phyloP scores from a whole-genome alignment of 1,139 yeast species.

The Taphrina flavorubra region DNA sequence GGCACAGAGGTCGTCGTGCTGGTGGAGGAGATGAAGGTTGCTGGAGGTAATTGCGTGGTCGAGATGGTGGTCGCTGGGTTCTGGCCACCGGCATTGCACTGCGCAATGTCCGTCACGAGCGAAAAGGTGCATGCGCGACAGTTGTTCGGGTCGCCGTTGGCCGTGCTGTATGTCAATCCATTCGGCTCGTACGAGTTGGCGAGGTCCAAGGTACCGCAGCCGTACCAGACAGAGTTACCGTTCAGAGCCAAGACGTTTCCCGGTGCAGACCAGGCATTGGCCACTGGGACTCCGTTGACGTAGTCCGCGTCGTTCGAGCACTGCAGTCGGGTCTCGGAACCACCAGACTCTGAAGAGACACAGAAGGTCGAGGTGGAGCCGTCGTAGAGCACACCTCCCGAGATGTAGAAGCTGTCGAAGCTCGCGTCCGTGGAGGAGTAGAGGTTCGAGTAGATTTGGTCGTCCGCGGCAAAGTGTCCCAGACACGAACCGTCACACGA shows the following conservation, averaged over 20 bases:
- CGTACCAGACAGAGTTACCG: conserved; percentile 14
- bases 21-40: not conserved
- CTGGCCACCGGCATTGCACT: conserved; percentile 14
- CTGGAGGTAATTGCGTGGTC: conserved; percentile 8
- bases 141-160: conserved; percentile 17
- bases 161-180: conserved; percentile 30
- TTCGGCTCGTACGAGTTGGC: conserved; percentile 26
- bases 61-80: conserved; percentile 5
- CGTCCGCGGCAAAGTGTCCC: conserved; percentile 28
- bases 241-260: not conserved
- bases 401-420: conserved; percentile 21
- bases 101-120: conserved; percentile 19
- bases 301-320: conserved; percentile 27
- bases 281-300: conserved; percentile 17
- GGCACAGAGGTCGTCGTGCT: not conserved
- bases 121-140: conserved; percentile 27
- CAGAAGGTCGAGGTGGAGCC: conserved; percentile 14
- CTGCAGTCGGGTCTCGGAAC: conserved; percentile 19
- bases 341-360: conserved; percentile 25
- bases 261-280: conserved; percentile 1
- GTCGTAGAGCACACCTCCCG: conserved; percentile 3
- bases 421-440: conserved; percentile 18
- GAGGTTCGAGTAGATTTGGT: conserved; percentile 30
- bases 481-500: conserved; percentile 28
- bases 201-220: conserved; percentile 17